Evolutionary conservation across 305 asterid genomes (phyloP).

Genomic region (Fraxinus latifolia): DNA sequence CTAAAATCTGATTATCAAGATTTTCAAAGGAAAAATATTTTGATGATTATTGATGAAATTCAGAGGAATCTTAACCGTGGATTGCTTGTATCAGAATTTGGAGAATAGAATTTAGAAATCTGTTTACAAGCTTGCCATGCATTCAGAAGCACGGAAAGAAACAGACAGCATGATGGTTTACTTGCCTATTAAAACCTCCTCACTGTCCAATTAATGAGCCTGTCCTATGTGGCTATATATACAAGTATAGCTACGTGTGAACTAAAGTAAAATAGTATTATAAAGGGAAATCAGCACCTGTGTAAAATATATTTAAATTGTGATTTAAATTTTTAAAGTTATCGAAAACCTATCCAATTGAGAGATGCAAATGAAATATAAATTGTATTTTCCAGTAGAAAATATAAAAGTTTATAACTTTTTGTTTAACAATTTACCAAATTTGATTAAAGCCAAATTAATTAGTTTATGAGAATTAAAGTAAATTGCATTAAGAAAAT

Average conservation of each 20-base stretch:
- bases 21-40: constrained; percentile 20
- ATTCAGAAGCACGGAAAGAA: constrained; percentile 7
- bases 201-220: constrained; percentile 22
- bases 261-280: constrained; percentile 22
- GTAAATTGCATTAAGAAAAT: no score
- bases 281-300: constrained; percentile 7
- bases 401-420: no score
- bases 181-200: neutral
- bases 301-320: no score
- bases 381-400: no score
- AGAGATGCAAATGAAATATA: no score
- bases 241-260: constrained; percentile 19
- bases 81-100: constrained; percentile 25
- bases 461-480: no score
- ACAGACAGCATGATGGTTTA: constrained; percentile 24
- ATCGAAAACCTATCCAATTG: no score
- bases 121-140: constrained; percentile 24
- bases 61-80: constrained; percentile 35
- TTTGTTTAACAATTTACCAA: no score
- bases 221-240: constrained; percentile 35
- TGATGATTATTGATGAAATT: constrained; percentile 30
- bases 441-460: no score
- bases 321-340: no score
- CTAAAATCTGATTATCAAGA: constrained; percentile 15
- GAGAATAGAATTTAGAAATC: constrained; percentile 19